Evolutionary conservation across 495 filamentous ascomycete genomes (phyloP), one percentile per base, ranked within the genome.

Genomic region (Talaromyces trachyspermus): DNA sequence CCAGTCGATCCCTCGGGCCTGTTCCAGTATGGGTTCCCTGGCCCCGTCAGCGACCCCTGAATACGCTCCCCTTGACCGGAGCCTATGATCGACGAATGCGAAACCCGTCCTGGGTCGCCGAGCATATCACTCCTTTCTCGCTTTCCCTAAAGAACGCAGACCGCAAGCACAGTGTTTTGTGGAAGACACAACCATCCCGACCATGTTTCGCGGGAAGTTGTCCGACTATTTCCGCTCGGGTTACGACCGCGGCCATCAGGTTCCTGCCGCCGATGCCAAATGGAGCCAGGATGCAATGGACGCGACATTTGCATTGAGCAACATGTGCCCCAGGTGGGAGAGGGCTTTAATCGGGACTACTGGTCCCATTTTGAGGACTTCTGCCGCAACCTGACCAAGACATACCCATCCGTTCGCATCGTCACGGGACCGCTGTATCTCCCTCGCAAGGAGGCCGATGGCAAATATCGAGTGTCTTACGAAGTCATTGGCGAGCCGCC

Each of bases 321-420:
- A 98, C 68, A 98, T 98, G 90, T 95, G 88, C 55, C 92, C 92
- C 92, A 98, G 65, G 91, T 98, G 2, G 92, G 92, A 42, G 86
- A 92, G 60, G 92, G 92, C 23, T 98, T 98, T 72, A 98, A 98
- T 66, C 76, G 92, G 15, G 92, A 98, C 66, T 95, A 98, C 79
- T 98, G 92, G 92, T 83, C 94, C 43, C 94, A 97, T 60, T 90
- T 98, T 56, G 92, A 98, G 66, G 89, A 95, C 54, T 98, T 97
- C 64, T 95, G 94, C 65, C 79, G 92, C 2, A 71, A 86, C 6
- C 74, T 98, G 25, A 86, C 90, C 1, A 64, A 66, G 35, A 74
- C 68, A n/a, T 98, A 95, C 53, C 89, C 92, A 1, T 83, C 76
- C 19, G 89, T 98, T 25, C 79, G 92, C 5, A 81, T 98, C 56